Percentiles rank a stretch among this genome's conserved stretches.
These are phyloP conservation scores for Apiotrichum porosum DNA, from an alignment of 1,284 basidiomycete genomes.

Conservation along the genomic window DNA sequence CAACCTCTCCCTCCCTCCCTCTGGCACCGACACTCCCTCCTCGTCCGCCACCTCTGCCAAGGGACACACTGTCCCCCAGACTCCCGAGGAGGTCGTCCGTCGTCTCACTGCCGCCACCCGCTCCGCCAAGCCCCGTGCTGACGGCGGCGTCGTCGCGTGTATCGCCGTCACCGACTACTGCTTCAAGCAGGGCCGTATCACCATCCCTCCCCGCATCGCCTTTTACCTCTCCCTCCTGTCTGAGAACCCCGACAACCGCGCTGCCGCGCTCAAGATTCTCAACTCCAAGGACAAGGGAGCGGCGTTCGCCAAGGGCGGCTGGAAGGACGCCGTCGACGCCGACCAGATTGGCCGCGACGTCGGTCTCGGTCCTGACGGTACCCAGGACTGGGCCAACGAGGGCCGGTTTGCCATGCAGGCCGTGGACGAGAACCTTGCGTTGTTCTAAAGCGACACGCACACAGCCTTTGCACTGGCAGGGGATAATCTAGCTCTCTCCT, in stretches of 20 bases:
- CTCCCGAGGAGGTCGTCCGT: conserved; percentile 6
- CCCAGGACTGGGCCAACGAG: conserved; percentile 28
- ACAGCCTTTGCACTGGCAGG: too few relatives aligned
- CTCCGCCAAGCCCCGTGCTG: conserved; percentile 28
- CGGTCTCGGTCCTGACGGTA: conserved; percentile 18
- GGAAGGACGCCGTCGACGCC: conserved; percentile 39
- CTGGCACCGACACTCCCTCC: conserved; percentile 12
- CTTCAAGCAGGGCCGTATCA: conserved; percentile 70
- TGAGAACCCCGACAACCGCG: conserved; percentile 17
- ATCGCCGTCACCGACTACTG: conserved; percentile 63
- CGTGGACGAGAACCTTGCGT: conserved; percentile 25
- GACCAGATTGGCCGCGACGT: conserved; percentile 31
- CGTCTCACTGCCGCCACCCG: conserved; percentile 6
- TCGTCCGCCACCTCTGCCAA: too few relatives aligned
- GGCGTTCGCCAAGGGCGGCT: conserved; percentile 37
- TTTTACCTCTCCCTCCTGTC: conserved; percentile 27
- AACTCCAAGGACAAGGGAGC: conserved; percentile 34
- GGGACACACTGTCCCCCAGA: neutral
- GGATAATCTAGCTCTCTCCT: too few relatives aligned
- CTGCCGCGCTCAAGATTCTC: conserved; percentile 24
- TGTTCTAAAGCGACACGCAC: neutral
- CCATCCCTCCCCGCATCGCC: conserved; percentile 59
- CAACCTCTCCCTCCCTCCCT: conserved; percentile 8
- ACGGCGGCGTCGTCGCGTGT: conserved; percentile 59
- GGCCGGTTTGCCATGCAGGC: conserved; percentile 28